Evolutionary conservation across 768 basidiomycete genomes (phyloP).

Genomic region (Boletus tylopilopsis): DNA sequence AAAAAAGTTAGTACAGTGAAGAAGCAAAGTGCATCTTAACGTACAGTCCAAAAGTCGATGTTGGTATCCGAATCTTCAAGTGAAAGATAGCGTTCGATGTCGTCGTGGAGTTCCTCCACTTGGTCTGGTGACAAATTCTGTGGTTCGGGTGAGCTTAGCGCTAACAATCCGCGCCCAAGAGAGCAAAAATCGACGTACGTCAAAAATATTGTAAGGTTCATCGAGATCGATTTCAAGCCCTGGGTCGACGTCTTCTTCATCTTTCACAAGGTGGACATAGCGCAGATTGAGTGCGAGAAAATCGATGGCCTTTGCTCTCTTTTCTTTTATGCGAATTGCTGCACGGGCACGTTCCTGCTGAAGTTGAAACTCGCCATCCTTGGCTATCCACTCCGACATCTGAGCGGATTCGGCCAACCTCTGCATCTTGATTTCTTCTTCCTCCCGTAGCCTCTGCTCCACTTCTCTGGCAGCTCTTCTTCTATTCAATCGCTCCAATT

Average conservation of each 20-base stretch:
- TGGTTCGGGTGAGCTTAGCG: conserved; percentile 8
- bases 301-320: conserved; percentile 97
- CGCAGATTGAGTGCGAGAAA: conserved; percentile 94
- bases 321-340: conserved; percentile 91
- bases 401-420: conserved; percentile 91
- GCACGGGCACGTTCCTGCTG: conserved; percentile 91
- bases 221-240: conserved; percentile 97
- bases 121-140: conserved; percentile 85
- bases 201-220: conserved; percentile 97
- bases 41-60: conserved; percentile 96
- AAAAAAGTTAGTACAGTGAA: conserved; percentile 3
- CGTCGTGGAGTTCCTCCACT: conserved; percentile 89
- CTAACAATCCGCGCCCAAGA: not conserved
- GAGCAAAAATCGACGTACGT: conserved; percentile 60
- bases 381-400: conserved; percentile 97
- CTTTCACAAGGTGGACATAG: conserved; percentile 75
- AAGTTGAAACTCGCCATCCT: conserved; percentile 95
- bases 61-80: conserved; percentile 83
- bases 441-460: conserved; percentile 83
- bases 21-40: conserved; percentile 17
- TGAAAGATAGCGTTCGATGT: conserved; percentile 88
- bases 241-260: conserved; percentile 78
- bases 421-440: conserved; percentile 88
- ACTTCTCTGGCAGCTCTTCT: conserved; percentile 90
- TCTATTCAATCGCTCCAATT: conserved; percentile 86